These are phyloP conservation scores for Phytopythium vexans DNA, from an alignment of 352 stramenopile species.

Conservation along the genomic window DNA sequence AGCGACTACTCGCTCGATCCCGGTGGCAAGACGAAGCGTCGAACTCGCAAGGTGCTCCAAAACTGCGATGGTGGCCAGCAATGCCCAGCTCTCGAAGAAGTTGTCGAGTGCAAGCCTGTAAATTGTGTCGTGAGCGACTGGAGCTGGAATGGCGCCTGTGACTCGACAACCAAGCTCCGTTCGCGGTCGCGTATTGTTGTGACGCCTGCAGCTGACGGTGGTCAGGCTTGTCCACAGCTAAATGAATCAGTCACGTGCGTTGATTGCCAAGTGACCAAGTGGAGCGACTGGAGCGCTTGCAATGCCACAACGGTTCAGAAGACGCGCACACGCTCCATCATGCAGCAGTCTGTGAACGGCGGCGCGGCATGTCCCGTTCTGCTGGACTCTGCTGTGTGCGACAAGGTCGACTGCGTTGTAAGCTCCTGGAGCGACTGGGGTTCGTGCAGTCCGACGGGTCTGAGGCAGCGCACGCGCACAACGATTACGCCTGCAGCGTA, in stretches of 20 bases:
- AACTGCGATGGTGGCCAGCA: constrained; percentile 29
- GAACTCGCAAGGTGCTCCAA: constrained; percentile 27
- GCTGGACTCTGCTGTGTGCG: constrained; percentile 35
- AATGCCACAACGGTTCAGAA: constrained; percentile 24
- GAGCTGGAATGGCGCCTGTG: constrained; percentile 42
- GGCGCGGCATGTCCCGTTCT: constrained; percentile 42
- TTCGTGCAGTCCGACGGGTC: constrained; percentile 22
- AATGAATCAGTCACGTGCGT: constrained; percentile 32
- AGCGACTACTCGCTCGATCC: constrained; percentile 33
- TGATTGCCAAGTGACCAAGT: constrained; percentile 56
- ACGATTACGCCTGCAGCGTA: constrained; percentile 41
- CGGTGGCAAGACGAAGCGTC: constrained; percentile 38
- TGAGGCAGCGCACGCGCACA: constrained; percentile 45
- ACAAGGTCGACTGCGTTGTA: constrained; percentile 43
- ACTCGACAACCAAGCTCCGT: constrained; percentile 21
- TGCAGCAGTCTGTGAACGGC: constrained; percentile 37
- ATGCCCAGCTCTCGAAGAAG: constrained; percentile 47
- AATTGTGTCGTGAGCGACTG: constrained; percentile 56
- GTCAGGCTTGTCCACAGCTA: constrained; percentile 20
- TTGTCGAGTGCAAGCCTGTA: constrained; percentile 47
- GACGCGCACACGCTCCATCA: constrained; percentile 43
- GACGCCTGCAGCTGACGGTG: constrained; percentile 23
- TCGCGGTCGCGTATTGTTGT: constrained; percentile 26
- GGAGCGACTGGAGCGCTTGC: constrained; percentile 35
- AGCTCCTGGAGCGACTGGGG: constrained; percentile 50